These are phyloP conservation scores for Stachybotrys echinatus DNA, from an alignment of 2,329 filamentous ascomycete genomes.

Conservation along the genomic window DNA sequence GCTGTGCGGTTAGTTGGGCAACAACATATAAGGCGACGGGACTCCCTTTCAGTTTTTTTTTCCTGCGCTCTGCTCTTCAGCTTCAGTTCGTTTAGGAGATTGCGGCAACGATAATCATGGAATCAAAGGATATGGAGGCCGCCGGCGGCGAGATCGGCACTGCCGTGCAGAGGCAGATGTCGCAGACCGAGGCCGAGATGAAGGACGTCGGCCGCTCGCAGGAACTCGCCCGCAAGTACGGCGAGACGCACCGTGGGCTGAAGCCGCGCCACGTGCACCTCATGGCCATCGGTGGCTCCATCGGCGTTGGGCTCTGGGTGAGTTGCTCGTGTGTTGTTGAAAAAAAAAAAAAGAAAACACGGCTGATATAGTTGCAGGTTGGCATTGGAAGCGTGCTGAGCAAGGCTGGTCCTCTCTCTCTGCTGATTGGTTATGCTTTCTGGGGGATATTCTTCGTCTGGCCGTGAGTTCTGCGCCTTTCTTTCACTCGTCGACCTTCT, in stretches of 20 bases:
- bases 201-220: not conserved
- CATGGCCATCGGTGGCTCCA: conserved; percentile 43
- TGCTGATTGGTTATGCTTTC: conserved; percentile 38
- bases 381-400: conserved; percentile 37
- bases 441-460: conserved; percentile 39
- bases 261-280: conserved; percentile 40
- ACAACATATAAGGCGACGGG: not conserved
- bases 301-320: conserved; percentile 36
- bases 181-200: not conserved
- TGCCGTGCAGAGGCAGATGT: not conserved
- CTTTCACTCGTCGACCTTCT: too few relatives aligned
- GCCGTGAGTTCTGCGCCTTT: too few relatives aligned
- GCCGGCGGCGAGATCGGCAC: not conserved
- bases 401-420: conserved; percentile 35
- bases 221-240: conserved; percentile 13
- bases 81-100: not conserved
- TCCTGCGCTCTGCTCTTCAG: not conserved
- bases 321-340: conserved; percentile 8
- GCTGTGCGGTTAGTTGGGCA: too few relatives aligned
- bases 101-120: not conserved
- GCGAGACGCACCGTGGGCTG: conserved; percentile 26
- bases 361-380: conserved; percentile 13
- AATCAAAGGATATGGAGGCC: not conserved
- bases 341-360: too few relatives aligned
- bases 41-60: not conserved